Conservation (phyloP, 257 asterid species). For the Sherardia arvensis region DNA sequence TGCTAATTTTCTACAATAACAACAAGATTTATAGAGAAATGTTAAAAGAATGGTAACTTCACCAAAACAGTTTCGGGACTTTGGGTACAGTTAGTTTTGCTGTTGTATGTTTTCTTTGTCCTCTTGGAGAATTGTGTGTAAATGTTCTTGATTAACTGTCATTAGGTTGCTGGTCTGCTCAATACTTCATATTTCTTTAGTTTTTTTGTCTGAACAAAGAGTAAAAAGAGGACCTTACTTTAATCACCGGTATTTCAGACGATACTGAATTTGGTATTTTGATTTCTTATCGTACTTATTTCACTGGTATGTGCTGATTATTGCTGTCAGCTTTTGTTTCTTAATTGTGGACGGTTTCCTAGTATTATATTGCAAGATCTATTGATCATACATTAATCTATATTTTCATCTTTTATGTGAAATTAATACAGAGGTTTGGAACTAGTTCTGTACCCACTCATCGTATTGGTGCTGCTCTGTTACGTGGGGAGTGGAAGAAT, state of each 20-base stretch:
- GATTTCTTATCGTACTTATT: too few species aligned
- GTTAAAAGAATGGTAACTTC: too few species aligned
- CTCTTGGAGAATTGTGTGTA: background rate
- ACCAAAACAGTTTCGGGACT: background rate
- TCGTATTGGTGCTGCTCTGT: conserved; percentile 75
- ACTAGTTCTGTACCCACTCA: conserved; percentile 92
- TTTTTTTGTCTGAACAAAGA: background rate
- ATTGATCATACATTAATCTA: background rate
- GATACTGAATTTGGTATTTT: too few species aligned
- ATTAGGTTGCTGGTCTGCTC: background rate
- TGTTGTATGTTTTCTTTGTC: background rate
- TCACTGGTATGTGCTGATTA: too few species aligned
- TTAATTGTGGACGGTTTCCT: background rate
- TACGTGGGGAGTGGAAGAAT: conserved; percentile 92
- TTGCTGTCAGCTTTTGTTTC: background rate
- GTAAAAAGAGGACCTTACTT: too few species aligned
- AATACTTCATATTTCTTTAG: too few species aligned
- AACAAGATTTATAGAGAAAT: too few species aligned
- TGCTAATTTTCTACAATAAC: too few species aligned
- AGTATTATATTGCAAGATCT: background rate
- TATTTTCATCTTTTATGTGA: conserved; percentile 7
- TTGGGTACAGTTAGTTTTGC: background rate
- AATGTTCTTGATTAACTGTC: background rate
- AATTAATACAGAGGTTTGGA: conserved; percentile 77
- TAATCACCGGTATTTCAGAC: too few species aligned